Evolutionary conservation across 306 rosid genomes (phyloP).

Genomic region (Arachis hypogaea): DNA sequence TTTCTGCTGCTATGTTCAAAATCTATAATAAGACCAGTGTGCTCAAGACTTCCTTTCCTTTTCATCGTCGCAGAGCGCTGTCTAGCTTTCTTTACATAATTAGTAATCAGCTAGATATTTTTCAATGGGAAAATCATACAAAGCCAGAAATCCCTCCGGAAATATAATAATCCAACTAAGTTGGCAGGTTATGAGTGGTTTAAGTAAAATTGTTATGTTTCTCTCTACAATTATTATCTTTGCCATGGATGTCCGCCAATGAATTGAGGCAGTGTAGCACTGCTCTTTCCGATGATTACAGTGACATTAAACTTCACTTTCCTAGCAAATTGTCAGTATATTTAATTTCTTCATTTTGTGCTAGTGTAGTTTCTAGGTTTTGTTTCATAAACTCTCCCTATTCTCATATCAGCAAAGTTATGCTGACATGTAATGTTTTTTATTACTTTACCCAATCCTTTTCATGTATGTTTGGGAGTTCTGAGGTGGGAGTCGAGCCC

Average conservation of each 20-base stretch:
- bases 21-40: neutral
- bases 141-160: no score
- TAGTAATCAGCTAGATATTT: neutral
- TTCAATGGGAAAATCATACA: no score
- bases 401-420: neutral
- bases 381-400: neutral
- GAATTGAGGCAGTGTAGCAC: no score
- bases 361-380: constrained; percentile 6
- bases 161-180: no score
- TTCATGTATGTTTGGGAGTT: no score
- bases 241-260: no score
- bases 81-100: constrained; percentile 6
- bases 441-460: neutral
- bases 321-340: neutral
- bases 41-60: constrained; percentile 12
- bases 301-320: neutral
- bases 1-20: constrained; percentile 1
- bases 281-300: neutral
- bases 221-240: no score
- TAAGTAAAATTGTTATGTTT: no score
- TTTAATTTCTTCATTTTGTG: neutral
- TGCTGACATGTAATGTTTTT: neutral
- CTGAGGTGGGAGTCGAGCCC: no score
- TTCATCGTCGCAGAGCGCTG: neutral
- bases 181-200: no score